Percentiles rank a stretch among this genome's conserved stretches.
phyloP scores from a whole-genome alignment of 1,284 basidiomycete species.

The Gastroboletus turbinatus region DNA sequence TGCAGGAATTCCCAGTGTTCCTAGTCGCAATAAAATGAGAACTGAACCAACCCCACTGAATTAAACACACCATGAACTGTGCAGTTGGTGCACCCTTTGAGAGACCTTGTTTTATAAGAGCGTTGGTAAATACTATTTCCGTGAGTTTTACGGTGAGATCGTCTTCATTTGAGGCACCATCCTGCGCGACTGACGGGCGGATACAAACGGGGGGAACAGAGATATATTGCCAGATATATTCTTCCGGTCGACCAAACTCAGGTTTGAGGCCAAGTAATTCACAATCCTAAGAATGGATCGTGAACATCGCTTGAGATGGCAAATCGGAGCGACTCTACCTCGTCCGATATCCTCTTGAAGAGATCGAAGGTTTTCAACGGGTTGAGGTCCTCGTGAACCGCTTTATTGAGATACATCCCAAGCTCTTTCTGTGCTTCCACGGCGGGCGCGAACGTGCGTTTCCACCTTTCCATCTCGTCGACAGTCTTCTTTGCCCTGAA shows the following conservation, averaged over 20 bases:
- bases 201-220: slow-evolving; percentile 98
- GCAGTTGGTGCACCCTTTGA: slow-evolving; percentile 86
- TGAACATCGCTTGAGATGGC: not conserved
- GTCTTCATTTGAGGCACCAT: slow-evolving; percentile 97
- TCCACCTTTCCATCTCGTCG: slow-evolving; percentile 87
- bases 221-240: slow-evolving; percentile 99
- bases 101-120: slow-evolving; percentile 89
- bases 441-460: slow-evolving; percentile 80
- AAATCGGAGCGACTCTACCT: slow-evolving; percentile 47
- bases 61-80: slow-evolving; percentile 75
- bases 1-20: slow-evolving; percentile 99
- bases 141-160: slow-evolving; percentile 97
- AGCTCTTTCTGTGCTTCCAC: slow-evolving; percentile 89
- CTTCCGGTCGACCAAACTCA: slow-evolving; percentile 89
- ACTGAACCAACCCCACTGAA: not conserved
- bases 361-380: slow-evolving; percentile 92
- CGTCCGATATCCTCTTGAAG: slow-evolving; percentile 91
- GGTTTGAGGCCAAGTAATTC: slow-evolving; percentile 93
- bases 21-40: slow-evolving; percentile 40
- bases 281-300: slow-evolving; percentile 64
- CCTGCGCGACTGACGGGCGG: slow-evolving; percentile 95
- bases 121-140: slow-evolving; percentile 96
- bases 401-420: slow-evolving; percentile 83
- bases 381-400: slow-evolving; percentile 92
- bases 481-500: slow-evolving; percentile 94